phyloP scores from a whole-genome alignment of 148 eudicot genomes.

The Diospyros lotus region DNA sequence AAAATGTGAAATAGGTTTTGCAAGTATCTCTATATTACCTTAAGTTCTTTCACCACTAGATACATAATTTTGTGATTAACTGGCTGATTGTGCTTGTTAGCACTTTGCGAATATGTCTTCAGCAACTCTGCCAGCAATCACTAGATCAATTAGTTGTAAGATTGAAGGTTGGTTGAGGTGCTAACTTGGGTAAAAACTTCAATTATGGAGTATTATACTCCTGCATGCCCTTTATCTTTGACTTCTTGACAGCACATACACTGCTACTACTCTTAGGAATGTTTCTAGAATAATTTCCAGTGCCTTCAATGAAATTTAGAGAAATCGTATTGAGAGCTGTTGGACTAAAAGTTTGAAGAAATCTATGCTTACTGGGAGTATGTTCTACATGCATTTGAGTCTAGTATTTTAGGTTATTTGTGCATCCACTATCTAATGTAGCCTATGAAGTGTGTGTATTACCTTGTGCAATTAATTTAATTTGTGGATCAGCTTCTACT shows the following conservation, averaged over 20 bases:
- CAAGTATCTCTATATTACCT: not conserved
- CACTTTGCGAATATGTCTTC: not conserved
- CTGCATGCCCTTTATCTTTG: not conserved
- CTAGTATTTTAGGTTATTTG: too few relatives aligned
- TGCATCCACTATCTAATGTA: not conserved
- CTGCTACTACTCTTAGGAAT: not conserved
- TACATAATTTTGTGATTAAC: not conserved
- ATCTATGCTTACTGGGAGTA: too few relatives aligned
- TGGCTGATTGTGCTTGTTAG: not conserved
- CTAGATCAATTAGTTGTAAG: not conserved
- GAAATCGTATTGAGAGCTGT: not conserved
- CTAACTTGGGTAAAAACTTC: not conserved
- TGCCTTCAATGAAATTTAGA: not conserved
- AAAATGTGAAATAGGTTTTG: not conserved
- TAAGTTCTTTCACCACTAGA: not conserved
- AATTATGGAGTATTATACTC: too few relatives aligned
- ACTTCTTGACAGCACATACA: not conserved
- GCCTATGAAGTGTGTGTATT: not conserved
- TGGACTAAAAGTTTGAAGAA: not conserved
- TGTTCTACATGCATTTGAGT: not conserved
- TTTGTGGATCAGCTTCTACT: not conserved
- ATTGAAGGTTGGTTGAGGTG: not conserved
- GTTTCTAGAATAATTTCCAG: not conserved
- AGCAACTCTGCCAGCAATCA: not conserved
- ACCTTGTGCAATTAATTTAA: not conserved